Percentiles rank a stretch among this genome's conserved stretches.
Conservation (phyloP, 2,329 filamentous ascomycete genomes). For the Epichloe festucae region DNA sequence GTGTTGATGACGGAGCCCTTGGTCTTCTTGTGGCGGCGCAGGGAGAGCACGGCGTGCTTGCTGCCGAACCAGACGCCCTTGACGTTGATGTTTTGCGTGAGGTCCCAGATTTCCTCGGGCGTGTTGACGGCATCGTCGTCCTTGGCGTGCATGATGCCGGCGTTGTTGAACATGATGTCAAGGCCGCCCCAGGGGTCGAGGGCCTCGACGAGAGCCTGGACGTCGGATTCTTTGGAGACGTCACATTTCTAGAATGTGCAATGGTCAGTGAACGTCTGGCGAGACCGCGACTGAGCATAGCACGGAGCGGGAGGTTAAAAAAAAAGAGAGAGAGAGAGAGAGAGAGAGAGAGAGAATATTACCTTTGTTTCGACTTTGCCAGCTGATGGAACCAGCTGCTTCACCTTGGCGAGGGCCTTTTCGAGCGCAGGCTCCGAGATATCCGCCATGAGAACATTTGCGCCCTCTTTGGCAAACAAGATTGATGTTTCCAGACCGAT, state of each 20-base stretch:
- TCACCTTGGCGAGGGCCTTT: conserved; percentile 62
- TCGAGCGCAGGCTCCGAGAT: conserved; percentile 68
- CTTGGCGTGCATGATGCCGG: conserved; percentile 86
- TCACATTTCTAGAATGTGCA: conserved; percentile 37
- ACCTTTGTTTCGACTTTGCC: conserved; percentile 47
- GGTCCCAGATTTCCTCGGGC: conserved; percentile 82
- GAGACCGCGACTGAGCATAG: background rate
- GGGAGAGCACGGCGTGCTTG: conserved; percentile 77
- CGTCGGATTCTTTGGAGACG: conserved; percentile 72
- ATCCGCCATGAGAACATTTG: conserved; percentile 73
- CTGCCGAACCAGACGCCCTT: conserved; percentile 96
- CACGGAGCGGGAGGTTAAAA: background rate
- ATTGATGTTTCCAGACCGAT: conserved; percentile 89
- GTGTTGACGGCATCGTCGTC: conserved; percentile 73
- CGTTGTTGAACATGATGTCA: conserved; percentile 95
- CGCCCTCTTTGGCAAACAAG: conserved; percentile 80
- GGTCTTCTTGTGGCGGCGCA: conserved; percentile 69
- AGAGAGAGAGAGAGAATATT: background rate
- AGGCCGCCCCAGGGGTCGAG: conserved; percentile 77
- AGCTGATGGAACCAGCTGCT: conserved; percentile 53
- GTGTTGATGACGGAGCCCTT: conserved; percentile 83
- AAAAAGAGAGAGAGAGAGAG: background rate
- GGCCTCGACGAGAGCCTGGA: conserved; percentile 59
- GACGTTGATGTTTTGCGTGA: conserved; percentile 89
- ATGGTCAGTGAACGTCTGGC: background rate